Evolutionary conservation across 2,329 filamentous ascomycete species (phyloP), one percentile per base, ranked within the genome.

Genomic region (Canariomyces notabilis): DNA sequence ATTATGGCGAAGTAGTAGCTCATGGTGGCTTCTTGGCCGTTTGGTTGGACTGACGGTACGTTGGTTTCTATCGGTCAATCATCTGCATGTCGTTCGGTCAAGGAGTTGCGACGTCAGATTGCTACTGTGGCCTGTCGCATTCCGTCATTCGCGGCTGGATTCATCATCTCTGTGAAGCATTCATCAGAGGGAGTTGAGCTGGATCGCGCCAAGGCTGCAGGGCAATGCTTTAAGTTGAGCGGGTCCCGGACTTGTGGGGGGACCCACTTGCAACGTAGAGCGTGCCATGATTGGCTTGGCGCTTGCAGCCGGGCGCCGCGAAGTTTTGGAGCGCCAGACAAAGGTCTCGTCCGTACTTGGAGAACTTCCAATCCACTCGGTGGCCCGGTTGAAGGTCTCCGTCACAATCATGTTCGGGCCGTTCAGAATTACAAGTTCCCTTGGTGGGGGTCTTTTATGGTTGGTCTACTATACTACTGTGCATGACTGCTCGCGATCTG

Each of bases 1-100:
- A 98, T 82, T 58, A 98, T 95, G 63, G 87, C 87, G 71, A 98
- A 97, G 74, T 96, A 96, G 77, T 97, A 98, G 50, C 90, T 96
- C 93, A 97, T 97, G 54, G 58, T 74, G 22, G 33, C 4, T 7
- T 35, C 2, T 12, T 18, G 19, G 9, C 20, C 23, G 36, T 15
- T 18, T 20, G 14, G 11, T 36, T 31, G n/a, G 26, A 7, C 12
- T 18, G 2, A 34, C 20, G 12, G 36, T n/a, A 11, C 4, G n/a
- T 18, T 3, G 4, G 7, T 14, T 9, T 57, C 52, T 53, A 51
- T 51, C 59, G 61, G 59, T 67, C 56, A 49, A 58, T 60, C 57
- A 58, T 57, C 33, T 33, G 39, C 6, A 19, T 38, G 42, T 34
- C 32, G 33, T 22, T 34, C 21, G 21, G 40, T 41, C 42, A 20